Evolutionary conservation across 2,329 filamentous ascomycete genomes (phyloP), one percentile per base, ranked within the genome.

Genomic region (Niveomyces coronatus): DNA sequence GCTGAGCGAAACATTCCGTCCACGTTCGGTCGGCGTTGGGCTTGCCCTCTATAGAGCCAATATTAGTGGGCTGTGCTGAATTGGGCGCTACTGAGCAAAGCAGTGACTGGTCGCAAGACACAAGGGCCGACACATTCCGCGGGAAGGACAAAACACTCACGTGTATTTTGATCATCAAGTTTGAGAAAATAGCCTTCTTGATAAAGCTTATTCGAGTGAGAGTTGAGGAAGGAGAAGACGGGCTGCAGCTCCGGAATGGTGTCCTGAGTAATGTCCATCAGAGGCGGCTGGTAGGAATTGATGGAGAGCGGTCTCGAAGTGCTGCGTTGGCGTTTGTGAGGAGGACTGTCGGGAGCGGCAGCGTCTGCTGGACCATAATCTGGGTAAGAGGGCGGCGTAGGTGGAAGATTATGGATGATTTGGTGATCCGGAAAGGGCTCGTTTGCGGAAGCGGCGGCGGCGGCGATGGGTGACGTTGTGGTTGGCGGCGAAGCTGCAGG

Each of bases 111-210:
- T n/a, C n/a, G n/a, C n/a, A n/a, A n/a, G n/a, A n/a, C n/a, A n/a
- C n/a, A 47, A 44, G 42, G 33, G 41, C n/a, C 24, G 28, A 15
- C 26, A 11, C 10, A 6, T n/a, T n/a, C n/a, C n/a, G n/a, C n/a
- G 24, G 19, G 27, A 31, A 40, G 28, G 29, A 15, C 26, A 23
- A 35, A 28, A 23, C 42, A 75, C 85, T 51, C 74, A 94, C 88
- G 80, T 39, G 79, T 81, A 54, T 96, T 93, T 49, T 94, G 79
- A 60, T 98, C 91, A 58, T 95, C 89, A 34, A 98, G 68, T 63
- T 96, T 98, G 50, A 98, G 64, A 49, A 98, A 96, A 55, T 96
- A 98, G 26, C 91, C 91, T 63, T 98, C 91, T 50, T 95, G 88
- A 58, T 96, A 98, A 40, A 96, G 68, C 64, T 96, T 96, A 61